Base-by-base conservation (phyloP, 257 asterid genomes). In the Verbena officinalis region DNA sequence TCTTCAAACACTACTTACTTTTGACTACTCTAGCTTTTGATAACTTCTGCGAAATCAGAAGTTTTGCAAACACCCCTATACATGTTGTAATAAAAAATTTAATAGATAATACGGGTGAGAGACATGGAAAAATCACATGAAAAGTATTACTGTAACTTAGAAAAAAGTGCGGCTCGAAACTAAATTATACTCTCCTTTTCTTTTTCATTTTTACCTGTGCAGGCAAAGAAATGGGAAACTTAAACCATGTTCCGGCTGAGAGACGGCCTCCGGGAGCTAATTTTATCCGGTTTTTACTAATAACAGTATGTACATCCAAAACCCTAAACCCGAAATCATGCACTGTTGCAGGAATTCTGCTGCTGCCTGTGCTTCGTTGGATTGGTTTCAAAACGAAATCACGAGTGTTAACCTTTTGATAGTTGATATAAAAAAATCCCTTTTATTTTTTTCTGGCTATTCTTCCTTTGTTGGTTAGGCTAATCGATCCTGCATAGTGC, bases 201-300 rank as follows among this genome's bases (percentile, higher is more conserved):
- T 36, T 5, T 7, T 7, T 5, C 11, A 4, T 7, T 36, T 24
- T 2, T 54, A 31, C 39, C 13, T 62, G 7, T 77, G 81, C 94
- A 91, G 96, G 97, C 91, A 82, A 82, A 82, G 80, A 69, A 78
- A 81, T 23, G 82, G 91, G 75, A 88, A 77, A 78, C 54, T 64
- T 9, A 84, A 74, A 70, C 43, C 78, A 23, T 75, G 83, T 63
- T 66, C 80, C 17, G 75, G 82, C 27, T 76, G 79, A 73, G 75
- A 51, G 30, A 65, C 20, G 9, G 40, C 16, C 1, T 64, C 65
- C 59, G 38, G 34, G 8, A 39, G 72, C 75, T 63, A 60, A 67
- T 73, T 60, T 20, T 38, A 65, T 39, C 45, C 34, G 63, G 46
- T 77, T 58, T 77, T 54, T 54, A 49, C 62, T 73, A 56, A 64